Base-by-base conservation (phyloP, 2,329 filamentous ascomycete species). In the Cladosporium sp. region DNA sequence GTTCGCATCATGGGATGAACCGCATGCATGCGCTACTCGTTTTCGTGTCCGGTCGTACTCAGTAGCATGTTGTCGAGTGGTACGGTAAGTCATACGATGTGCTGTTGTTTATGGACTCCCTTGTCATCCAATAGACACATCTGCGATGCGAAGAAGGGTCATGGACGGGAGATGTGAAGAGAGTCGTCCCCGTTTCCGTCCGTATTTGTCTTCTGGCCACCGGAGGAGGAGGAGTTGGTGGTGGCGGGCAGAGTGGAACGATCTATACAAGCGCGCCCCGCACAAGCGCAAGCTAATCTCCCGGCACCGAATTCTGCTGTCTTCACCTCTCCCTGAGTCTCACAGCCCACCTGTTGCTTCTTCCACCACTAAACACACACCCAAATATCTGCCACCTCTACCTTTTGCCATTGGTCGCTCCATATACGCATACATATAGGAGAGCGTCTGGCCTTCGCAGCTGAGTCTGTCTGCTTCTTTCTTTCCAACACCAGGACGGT, bases 391-490 rank as follows among this genome's bases (percentile, higher is more conserved):
- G 32, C 32, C 56, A 30, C 32, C 36, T 28, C 56, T 36, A 46
- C 30, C 23, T 25, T 30, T 36, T 36, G 36, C 56, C 56, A 39
- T 58, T 58, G 56, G 26, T 43, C 36, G 56, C 56, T 46, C 56
- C 16, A 46, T 43, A 23, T 8, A 5, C 32, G 25, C 23, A 58
- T 30, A n/a, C 34, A 46, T 36, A 58, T 32, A 58, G 56, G 36
- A 58, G 56, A 58, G 56, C 56, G n/a, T 58, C 56, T 58, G 56
- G 56, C 36, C 21, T 58, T 58, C 25, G 56, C 56, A 58, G 56
- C 56, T 58, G 56, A 58, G 56, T 58, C 56, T 23, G 34, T 58
- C 36, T 46, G 34, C 36, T 58, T 30, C 39, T 46, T 58, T 58
- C 21, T n/a, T 39, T 25, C 46, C 56, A 18, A n/a, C 56, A 58